These are phyloP conservation scores for Stellera chamaejasme DNA, from an alignment of 345 rosid species.

Conservation along the genomic window DNA sequence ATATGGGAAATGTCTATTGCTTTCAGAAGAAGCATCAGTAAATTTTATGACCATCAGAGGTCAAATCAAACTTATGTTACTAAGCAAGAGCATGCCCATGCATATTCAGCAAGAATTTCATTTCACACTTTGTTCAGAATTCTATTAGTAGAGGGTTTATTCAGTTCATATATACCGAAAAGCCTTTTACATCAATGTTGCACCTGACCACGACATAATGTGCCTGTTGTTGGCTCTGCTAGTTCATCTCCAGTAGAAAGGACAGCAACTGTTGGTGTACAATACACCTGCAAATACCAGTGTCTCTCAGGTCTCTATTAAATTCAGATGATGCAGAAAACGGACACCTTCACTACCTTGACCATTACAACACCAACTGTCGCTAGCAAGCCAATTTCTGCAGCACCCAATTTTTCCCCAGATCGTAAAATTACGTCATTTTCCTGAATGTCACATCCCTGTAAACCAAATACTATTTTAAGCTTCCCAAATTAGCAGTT, in stretches of 20 bases:
- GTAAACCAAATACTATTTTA: conserved; percentile 13
- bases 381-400: conserved; percentile 91
- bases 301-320: conserved; percentile 6
- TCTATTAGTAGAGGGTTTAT: no score
- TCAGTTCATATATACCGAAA: not conserved
- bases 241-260: conserved; percentile 98
- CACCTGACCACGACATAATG: conserved; percentile 84
- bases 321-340: conserved; percentile 15
- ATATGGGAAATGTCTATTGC: no score
- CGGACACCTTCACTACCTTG: conserved; percentile 46
- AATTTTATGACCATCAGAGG: no score
- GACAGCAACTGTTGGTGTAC: conserved; percentile 68
- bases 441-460: conserved; percentile 90
- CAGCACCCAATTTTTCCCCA: conserved; percentile 77
- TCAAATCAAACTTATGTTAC: no score
- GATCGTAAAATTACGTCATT: conserved; percentile 48
- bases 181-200: conserved; percentile 2
- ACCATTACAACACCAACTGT: conserved; percentile 69
- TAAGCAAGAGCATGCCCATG: no score
- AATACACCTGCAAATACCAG: conserved; percentile 52
- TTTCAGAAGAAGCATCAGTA: no score
- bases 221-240: conserved; percentile 54
- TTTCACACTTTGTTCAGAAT: no score
- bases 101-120: no score
- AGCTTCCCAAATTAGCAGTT: conserved; percentile 5